A percentile compares a stretch with the other conserved stretches of the same genome.
phyloP scores from a whole-genome alignment of 2,329 filamentous ascomycete species.

The Phoma sp. region DNA sequence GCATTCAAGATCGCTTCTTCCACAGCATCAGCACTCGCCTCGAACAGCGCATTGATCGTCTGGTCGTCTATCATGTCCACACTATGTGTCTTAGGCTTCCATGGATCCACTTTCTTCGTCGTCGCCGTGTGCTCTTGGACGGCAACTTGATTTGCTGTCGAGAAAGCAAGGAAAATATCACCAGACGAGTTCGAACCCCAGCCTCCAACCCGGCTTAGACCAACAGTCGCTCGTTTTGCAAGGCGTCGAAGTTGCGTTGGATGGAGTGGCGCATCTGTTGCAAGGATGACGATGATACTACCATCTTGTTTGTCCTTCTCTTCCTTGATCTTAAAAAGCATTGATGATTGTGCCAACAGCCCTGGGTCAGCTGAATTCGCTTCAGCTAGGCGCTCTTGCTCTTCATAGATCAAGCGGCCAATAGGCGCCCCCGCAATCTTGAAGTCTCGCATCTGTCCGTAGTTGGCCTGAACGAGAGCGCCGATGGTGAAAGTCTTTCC shows the following conservation, averaged over 20 bases:
- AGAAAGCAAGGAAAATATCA: slow-evolving; percentile 73
- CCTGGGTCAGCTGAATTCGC: slow-evolving; percentile 38
- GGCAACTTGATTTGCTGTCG: slow-evolving; percentile 63
- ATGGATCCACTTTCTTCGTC: slow-evolving; percentile 37
- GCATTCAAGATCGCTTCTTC: slow-evolving; percentile 73
- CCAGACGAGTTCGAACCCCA: slow-evolving; percentile 69
- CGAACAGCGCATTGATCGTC: slow-evolving; percentile 68
- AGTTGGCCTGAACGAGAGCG: slow-evolving; percentile 71
- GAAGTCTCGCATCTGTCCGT: slow-evolving; percentile 65
- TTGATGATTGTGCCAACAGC: slow-evolving; percentile 35
- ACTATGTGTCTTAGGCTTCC: slow-evolving; percentile 52
- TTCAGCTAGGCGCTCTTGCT: slow-evolving; percentile 50
- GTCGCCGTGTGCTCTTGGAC: slow-evolving; percentile 50
- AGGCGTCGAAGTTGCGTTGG: slow-evolving; percentile 65
- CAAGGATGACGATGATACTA: slow-evolving; percentile 69
- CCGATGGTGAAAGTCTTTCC: slow-evolving; percentile 64
- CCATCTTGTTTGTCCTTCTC: slow-evolving; percentile 64
- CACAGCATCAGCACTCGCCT: slow-evolving; percentile 67
- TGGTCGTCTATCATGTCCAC: slow-evolving; percentile 63
- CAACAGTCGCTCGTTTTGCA: slow-evolving; percentile 68
- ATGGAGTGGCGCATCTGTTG: slow-evolving; percentile 68
- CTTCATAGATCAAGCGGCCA: slow-evolving; percentile 63
- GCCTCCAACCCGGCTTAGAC: slow-evolving; percentile 67
- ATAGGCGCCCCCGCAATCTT: slow-evolving; percentile 68
- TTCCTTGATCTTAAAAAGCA: slow-evolving; percentile 38